phyloP scores from a whole-genome alignment of 345 rosid genomes.

The Carallia pectinifolia region DNA sequence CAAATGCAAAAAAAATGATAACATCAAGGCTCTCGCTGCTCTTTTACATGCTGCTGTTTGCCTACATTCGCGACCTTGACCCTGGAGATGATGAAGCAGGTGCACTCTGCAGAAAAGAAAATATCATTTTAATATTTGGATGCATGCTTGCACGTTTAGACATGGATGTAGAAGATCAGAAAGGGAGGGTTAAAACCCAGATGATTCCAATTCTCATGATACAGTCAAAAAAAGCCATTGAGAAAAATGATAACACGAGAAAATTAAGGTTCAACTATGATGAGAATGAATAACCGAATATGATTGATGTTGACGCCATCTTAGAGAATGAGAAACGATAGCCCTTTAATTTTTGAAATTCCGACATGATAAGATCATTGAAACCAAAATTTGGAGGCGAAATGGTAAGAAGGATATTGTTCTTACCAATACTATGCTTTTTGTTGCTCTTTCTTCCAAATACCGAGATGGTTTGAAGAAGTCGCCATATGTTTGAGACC shows the following conservation, averaged over 20 bases:
- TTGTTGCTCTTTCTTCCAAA: constrained; percentile 81
- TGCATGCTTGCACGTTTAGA: too few species aligned
- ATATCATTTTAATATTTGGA: too few species aligned
- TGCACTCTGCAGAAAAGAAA: constrained; percentile 43
- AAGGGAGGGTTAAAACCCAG: too few species aligned
- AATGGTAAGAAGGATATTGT: neutral
- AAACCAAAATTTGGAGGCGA: neutral
- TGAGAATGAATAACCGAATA: too few species aligned
- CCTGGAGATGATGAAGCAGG: constrained; percentile 34
- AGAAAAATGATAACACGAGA: neutral
- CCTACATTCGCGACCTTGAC: constrained; percentile 50
- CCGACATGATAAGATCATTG: neutral
- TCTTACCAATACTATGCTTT: constrained; percentile 72
- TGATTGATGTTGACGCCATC: too few species aligned
- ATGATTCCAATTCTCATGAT: neutral
- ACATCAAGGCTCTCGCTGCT: too few species aligned
- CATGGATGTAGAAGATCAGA: too few species aligned
- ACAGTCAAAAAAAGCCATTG: neutral
- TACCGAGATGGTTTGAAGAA: constrained; percentile 77
- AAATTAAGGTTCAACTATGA: too few species aligned
- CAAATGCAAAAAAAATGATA: too few species aligned
- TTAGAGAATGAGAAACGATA: too few species aligned
- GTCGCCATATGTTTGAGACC: constrained; percentile 64
- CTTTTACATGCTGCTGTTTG: neutral
- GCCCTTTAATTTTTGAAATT: too few species aligned